phyloP scores from a whole-genome alignment of 2,329 filamentous ascomycete genomes.

The Botrytis medusae region DNA sequence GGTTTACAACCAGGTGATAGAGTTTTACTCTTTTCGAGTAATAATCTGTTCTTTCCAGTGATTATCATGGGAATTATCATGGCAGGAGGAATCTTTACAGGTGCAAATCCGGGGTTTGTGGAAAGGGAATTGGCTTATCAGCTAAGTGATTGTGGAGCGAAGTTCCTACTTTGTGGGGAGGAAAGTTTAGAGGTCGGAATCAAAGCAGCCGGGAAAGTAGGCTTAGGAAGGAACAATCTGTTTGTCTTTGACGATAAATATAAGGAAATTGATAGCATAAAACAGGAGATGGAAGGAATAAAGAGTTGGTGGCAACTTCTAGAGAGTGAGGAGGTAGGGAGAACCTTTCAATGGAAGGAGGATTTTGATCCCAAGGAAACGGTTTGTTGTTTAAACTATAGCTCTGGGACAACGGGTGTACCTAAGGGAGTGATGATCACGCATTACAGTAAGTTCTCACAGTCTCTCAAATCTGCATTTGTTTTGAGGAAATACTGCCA shows the following conservation, averaged over 20 bases:
- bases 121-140: slow-evolving; percentile 73
- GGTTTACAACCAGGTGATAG: slow-evolving; percentile 59
- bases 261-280: slow-evolving; percentile 39
- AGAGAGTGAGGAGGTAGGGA: slow-evolving; percentile 50
- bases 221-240: slow-evolving; percentile 54
- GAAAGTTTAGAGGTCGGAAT: slow-evolving; percentile 60
- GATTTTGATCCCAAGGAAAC: slow-evolving; percentile 42
- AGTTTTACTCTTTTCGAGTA: slow-evolving; percentile 54
- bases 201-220: slow-evolving; percentile 61
- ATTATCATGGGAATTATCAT: slow-evolving; percentile 55
- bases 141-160: slow-evolving; percentile 67
- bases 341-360: slow-evolving; percentile 58
- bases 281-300: slow-evolving; percentile 44
- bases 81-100: slow-evolving; percentile 53
- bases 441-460: slow-evolving; percentile 62
- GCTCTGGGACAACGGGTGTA: slow-evolving; percentile 75
- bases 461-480: no score
- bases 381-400: slow-evolving; percentile 67
- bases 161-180: slow-evolving; percentile 64
- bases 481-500: neutral
- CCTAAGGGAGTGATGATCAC: slow-evolving; percentile 67
- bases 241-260: slow-evolving; percentile 65
- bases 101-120: slow-evolving; percentile 60
- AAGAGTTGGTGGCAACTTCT: slow-evolving; percentile 66
- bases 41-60: slow-evolving; percentile 56